Evolutionary conservation across 108 stramenopile genomes (phyloP), one percentile per base, ranked within the genome.

Genomic region (Schizochytrium sp.): DNA sequence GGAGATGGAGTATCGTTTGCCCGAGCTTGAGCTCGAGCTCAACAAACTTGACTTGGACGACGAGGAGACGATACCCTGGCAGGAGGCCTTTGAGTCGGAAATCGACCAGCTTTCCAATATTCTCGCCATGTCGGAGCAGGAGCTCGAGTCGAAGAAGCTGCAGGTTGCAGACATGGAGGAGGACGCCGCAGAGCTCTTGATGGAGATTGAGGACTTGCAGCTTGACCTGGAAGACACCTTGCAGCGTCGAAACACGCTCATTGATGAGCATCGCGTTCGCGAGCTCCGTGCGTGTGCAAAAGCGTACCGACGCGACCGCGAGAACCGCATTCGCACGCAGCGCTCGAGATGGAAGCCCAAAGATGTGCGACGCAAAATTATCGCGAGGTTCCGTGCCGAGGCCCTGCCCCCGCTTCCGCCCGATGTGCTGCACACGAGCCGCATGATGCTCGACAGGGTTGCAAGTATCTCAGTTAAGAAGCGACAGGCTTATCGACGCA

Each of bases 1-100:
- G 19, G 76, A 83, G 48, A 83, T 83, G 76, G 76, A 83, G 28
- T 53, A 53, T 18, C 76, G 76, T 12, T 45, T 83, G 12, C 76
- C 76, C 6, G 76, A 83, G 45, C 48, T 83, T 18, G 76, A 83
- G 76, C 76, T 83, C 23, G 76, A 83, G 76, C 76, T 83, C 18
- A 25, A 12, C 25, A 83, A 83, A 45, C 51, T 83, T 12, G 76
- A 83, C 23, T 45, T 23, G 16, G 76, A 83, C 6, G 76, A 83
- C 16, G 76, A 83, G 76, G 45, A 21, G 6, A 23, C 18, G 19
- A 47, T 83, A 12, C 76, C 76, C 16, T 83, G 76, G 76, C n/a
- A 53, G 51, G 76, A 83, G 51, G 23, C 76, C 10, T 83, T 21
- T 53, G 76, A 83, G 76, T 47, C 51, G 45, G 76, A 83, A 23